phyloP scores from a whole-genome alignment of 1,284 basidiomycete genomes.

The Lentinula novae-zelandiae region DNA sequence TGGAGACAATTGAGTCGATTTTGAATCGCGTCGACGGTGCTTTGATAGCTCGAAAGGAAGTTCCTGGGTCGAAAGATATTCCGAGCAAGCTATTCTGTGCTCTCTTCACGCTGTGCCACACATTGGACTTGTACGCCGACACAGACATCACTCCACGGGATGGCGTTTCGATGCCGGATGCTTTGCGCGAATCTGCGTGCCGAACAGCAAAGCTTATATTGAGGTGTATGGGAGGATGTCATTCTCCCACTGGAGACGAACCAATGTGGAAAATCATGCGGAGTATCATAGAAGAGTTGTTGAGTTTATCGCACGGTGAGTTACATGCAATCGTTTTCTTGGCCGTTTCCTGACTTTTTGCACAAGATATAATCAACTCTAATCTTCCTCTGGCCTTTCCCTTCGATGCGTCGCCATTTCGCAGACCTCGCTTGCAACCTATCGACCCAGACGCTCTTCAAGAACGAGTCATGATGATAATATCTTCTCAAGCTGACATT shows the following conservation, averaged over 20 bases:
- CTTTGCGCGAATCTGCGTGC: slow-evolving; percentile 33
- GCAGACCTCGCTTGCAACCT: slow-evolving; percentile 18
- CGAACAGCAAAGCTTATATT: slow-evolving; percentile 33
- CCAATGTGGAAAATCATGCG: slow-evolving; percentile 43
- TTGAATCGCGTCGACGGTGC: slow-evolving; percentile 46
- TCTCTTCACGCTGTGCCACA: slow-evolving; percentile 48
- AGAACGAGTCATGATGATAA: slow-evolving; percentile 27
- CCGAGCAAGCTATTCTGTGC: slow-evolving; percentile 42
- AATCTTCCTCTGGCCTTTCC: slow-evolving; percentile 30
- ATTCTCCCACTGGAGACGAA: slow-evolving; percentile 25
- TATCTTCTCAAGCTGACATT: slow-evolving; percentile 35
- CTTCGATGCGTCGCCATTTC: slow-evolving; percentile 27
- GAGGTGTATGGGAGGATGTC: slow-evolving; percentile 29
- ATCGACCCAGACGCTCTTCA: slow-evolving; percentile 18
- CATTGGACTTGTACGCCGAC: slow-evolving; percentile 57
- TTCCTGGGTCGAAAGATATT: not conserved
- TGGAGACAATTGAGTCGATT: slow-evolving; percentile 50
- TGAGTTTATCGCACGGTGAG: slow-evolving; percentile 43
- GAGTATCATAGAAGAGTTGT: slow-evolving; percentile 39
- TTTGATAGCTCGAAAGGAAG: slow-evolving; percentile 38
- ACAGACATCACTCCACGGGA: slow-evolving; percentile 30
- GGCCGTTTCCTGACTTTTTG: slow-evolving; percentile 1
- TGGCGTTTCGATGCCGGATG: slow-evolving; percentile 35
- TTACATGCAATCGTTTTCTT: not conserved
- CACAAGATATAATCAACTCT: slow-evolving; percentile 32